These are phyloP conservation scores for Fusarium equiseti DNA, from an alignment of 2,329 filamentous ascomycete species.

Conservation along the genomic window DNA sequence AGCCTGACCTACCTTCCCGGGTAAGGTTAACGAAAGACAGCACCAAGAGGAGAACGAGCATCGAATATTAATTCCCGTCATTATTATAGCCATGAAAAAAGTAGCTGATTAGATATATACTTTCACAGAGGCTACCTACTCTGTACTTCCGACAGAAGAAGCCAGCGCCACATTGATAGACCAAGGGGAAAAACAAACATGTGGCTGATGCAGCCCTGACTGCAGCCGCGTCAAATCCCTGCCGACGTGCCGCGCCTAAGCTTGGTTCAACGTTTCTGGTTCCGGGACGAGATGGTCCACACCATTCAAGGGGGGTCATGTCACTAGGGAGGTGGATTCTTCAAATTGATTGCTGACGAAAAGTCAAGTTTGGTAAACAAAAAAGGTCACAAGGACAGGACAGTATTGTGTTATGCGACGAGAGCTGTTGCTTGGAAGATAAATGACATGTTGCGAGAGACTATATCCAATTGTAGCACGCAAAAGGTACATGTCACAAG, in stretches of 20 bases:
- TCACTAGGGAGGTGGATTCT: conserved; percentile 10
- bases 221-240: conserved; percentile 47
- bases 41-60: background rate
- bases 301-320: conserved; percentile 23
- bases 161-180: conserved; percentile 23
- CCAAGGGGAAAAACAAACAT: conserved; percentile 38
- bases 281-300: conserved; percentile 38
- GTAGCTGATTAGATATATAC: background rate
- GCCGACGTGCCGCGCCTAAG: conserved; percentile 49
- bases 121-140: background rate
- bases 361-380: conserved; percentile 1
- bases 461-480: conserved; percentile 5
- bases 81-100: background rate
- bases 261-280: conserved; percentile 49
- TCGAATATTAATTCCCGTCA: background rate
- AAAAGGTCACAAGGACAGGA: conserved; percentile 12
- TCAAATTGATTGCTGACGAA: conserved; percentile 16
- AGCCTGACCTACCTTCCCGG: background rate
- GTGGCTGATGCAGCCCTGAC: conserved; percentile 42
- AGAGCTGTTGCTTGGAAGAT: background rate
- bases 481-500: conserved; percentile 28
- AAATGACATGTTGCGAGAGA: conserved; percentile 20
- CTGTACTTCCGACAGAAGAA: background rate
- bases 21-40: background rate
- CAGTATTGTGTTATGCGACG: background rate